Percentiles rank a stretch among this genome's conserved stretches.
Conservation (phyloP, 176 grass and related monocot genomes). For the Bolboschoenus planiculmis region DNA sequence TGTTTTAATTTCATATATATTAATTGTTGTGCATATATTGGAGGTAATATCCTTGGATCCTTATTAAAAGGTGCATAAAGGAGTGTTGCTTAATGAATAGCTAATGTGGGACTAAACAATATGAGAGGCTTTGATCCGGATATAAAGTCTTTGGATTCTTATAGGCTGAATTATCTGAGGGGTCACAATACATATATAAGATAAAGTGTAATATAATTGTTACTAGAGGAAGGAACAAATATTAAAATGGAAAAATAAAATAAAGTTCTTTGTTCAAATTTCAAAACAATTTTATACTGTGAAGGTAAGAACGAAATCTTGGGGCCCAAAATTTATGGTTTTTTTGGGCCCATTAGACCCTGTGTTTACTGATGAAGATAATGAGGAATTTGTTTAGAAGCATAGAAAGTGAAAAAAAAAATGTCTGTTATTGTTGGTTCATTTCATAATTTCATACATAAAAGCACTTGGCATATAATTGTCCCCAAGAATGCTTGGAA, state of each 20-base stretch:
- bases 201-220: neutral
- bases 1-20: too few relatives aligned
- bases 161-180: too few relatives aligned
- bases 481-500: too few relatives aligned
- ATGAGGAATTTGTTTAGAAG: conserved; percentile 5
- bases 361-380: conserved; percentile 1
- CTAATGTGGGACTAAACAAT: too few relatives aligned
- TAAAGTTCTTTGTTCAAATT: neutral
- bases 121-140: too few relatives aligned
- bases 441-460: neutral
- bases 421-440: neutral
- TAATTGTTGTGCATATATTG: too few relatives aligned
- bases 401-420: neutral
- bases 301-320: neutral
- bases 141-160: too few relatives aligned
- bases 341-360: neutral
- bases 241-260: neutral
- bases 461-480: too few relatives aligned
- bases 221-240: neutral
- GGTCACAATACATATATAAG: too few relatives aligned
- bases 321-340: neutral
- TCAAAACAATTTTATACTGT: neutral
- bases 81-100: too few relatives aligned
- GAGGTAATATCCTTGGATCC: too few relatives aligned
- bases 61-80: too few relatives aligned